Percentiles rank a stretch among this genome's conserved stretches.
These are phyloP conservation scores for Scleroderma citrinum DNA, from an alignment of 768 basidiomycete species.

Conservation along the genomic window DNA sequence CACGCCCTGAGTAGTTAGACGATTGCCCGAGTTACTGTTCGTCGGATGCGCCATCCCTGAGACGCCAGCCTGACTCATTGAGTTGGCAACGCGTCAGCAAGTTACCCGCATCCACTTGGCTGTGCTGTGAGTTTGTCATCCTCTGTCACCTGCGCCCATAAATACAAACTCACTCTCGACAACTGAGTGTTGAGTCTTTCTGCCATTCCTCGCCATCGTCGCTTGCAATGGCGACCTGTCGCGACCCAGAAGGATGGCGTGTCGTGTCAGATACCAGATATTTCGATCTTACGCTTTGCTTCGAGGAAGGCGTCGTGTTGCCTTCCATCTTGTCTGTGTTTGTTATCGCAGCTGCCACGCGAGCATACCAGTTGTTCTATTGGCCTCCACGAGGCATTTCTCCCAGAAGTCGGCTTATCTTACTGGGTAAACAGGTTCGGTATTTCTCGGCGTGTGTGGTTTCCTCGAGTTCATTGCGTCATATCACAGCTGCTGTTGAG, in stretches of 20 bases:
- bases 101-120: too few relatives aligned
- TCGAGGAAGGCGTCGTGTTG: constrained; percentile 67
- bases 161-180: too few relatives aligned
- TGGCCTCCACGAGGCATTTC: constrained; percentile 29
- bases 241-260: constrained; percentile 60
- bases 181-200: background rate
- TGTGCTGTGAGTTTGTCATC: too few relatives aligned
- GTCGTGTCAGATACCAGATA: constrained; percentile 50
- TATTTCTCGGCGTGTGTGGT: too few relatives aligned
- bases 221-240: constrained; percentile 39
- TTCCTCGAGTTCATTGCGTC: too few relatives aligned
- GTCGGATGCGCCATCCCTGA: too few relatives aligned
- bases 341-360: constrained; percentile 37
- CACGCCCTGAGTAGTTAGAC: too few relatives aligned
- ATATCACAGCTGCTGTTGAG: constrained; percentile 40
- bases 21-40: too few relatives aligned
- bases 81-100: too few relatives aligned
- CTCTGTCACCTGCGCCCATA: too few relatives aligned
- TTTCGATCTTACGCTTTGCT: constrained; percentile 79
- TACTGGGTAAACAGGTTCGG: constrained; percentile 64
- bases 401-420: constrained; percentile 44
- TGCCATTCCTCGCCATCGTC: background rate
- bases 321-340: constrained; percentile 45
- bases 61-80: too few relatives aligned
- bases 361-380: constrained; percentile 27